Percentiles rank a stretch among this genome's conserved stretches.
These are phyloP conservation scores for Exophiala dermatitidis DNA, from an alignment of 2,329 filamentous ascomycete genomes.

Conservation along the genomic window DNA sequence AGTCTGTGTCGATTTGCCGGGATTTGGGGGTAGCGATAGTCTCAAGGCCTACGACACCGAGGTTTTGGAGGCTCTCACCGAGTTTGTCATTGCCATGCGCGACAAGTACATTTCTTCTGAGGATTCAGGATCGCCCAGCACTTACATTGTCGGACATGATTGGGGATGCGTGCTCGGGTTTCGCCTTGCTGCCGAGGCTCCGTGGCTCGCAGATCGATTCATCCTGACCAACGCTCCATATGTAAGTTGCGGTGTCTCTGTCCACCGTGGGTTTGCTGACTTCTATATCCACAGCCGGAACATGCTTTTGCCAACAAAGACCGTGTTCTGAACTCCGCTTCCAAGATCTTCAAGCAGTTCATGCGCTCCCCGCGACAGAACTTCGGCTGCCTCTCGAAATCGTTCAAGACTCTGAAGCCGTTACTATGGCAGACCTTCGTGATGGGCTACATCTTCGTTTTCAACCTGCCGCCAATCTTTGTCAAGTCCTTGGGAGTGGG, in stretches of 20 bases:
- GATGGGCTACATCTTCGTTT: conserved; percentile 51
- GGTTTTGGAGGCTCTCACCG: conserved; percentile 47
- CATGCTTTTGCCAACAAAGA: conserved; percentile 39
- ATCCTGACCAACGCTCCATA: conserved; percentile 49
- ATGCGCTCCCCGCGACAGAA: conserved; percentile 39
- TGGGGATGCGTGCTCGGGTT: conserved; percentile 49
- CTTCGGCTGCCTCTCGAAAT: conserved; percentile 40
- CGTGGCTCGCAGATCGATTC: conserved; percentile 49
- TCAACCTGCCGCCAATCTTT: conserved; percentile 44
- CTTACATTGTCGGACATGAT: conserved; percentile 45
- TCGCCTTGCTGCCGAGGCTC: conserved; percentile 53
- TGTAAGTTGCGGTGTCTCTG: conserved; percentile 36
- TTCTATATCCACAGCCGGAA: conserved; percentile 32
- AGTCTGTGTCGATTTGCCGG: conserved; percentile 52
- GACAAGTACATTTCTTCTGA: conserved; percentile 34
- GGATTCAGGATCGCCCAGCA: conserved; percentile 36
- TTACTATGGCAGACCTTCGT: conserved; percentile 43
- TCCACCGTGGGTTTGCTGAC: conserved; percentile 1
- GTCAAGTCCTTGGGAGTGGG: conserved; percentile 41
- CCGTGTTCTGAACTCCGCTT: conserved; percentile 37
- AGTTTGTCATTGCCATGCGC: conserved; percentile 48
- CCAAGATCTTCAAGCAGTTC: conserved; percentile 47
- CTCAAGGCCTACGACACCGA: conserved; percentile 45
- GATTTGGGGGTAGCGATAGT: conserved; percentile 52
- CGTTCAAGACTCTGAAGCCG: conserved; percentile 39